Base-by-base conservation (phyloP, 495 filamentous ascomycete genomes). In the Penicillium psychrofluorescens region DNA sequence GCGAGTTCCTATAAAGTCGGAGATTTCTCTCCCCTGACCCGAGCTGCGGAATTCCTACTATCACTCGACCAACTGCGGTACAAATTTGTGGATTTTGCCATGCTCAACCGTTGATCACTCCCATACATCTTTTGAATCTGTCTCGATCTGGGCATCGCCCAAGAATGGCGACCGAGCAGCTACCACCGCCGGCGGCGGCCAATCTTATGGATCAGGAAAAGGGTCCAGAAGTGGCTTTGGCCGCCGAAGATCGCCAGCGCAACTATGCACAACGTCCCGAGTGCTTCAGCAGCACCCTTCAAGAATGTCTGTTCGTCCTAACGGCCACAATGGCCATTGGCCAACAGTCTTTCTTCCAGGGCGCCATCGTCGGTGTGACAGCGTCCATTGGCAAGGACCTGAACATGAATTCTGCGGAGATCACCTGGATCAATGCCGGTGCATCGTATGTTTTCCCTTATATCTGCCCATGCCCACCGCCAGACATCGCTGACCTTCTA, bases 391-490 rank as follows among this genome's bases (percentile, higher is more conserved):
- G 76, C 7, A 51, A 49, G 8, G 78, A 83, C 51, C 55, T 87
- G 36, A 51, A 76, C 11, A 86, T 87, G 84, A 78, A 76, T 7
- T 77, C 75, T 35, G 78, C 80, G 4, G 71, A 87, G 51, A 79
- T 86, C 35, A 84, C 80, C 8, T 88, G 84, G 84, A 81, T 86
- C n/a, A 75, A 69, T 43, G 79, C 79, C n/a, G 72, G 78, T 39
- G 67, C 73, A 28, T 66, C 76, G 73, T 83, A 64, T 16, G 76
- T 69, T 11, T 45, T 33, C 11, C 38, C 36, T 11, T 15, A 11
- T 16, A 13, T 35, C 14, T 32, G 38, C 32, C 32, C 32, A 12
- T 6, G 0, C 6, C 32, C n/a, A 6, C 10, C 7, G 5, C n/a
- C 11, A 36, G 11, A 43, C 15, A 27, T 38, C 37, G 13, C 56